A percentile compares a stretch with the other conserved stretches of the same genome.
Conservation (phyloP, 2,329 filamentous ascomycete genomes). For the Microthyrium microscopicum region DNA sequence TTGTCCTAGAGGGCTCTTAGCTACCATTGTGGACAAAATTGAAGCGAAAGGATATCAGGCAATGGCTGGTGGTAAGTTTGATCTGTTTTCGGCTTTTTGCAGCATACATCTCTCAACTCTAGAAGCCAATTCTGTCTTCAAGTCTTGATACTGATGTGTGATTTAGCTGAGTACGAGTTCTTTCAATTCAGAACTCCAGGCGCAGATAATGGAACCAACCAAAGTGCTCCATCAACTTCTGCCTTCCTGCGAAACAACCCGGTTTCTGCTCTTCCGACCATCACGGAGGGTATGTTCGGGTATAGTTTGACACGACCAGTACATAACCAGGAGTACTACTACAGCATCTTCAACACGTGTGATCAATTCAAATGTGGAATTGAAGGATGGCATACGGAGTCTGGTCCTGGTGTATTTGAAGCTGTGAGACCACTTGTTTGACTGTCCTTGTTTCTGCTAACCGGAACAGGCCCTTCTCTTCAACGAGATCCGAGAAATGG, state of each 20-base stretch:
- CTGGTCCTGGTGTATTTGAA: conserved; percentile 86
- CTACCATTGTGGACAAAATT: conserved; percentile 50
- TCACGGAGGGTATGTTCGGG: conserved; percentile 92
- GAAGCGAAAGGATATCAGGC: conserved; percentile 55
- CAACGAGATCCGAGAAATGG: conserved; percentile 74
- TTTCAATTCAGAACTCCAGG: conserved; percentile 67
- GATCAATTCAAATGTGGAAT: conserved; percentile 62
- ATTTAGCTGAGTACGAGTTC: conserved; percentile 80
- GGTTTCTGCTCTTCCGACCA: conserved; percentile 52
- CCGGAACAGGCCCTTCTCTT: conserved; percentile 56
- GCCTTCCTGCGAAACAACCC: conserved; percentile 59
- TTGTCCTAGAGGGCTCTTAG: conserved; percentile 64
- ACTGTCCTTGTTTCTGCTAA: neutral
- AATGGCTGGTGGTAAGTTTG: conserved; percentile 65
- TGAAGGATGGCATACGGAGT: conserved; percentile 93
- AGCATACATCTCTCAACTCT: conserved; percentile 13
- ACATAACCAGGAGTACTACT: conserved; percentile 87
- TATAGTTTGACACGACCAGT: conserved; percentile 78
- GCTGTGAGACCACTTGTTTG: conserved; percentile 37
- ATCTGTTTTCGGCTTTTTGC: neutral
- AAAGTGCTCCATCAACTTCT: conserved; percentile 52
- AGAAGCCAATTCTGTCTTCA: conserved; percentile 8
- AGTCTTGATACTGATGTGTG: neutral
- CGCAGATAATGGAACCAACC: conserved; percentile 31
- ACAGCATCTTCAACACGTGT: conserved; percentile 70